These are phyloP conservation scores for Astragalus membranaceus DNA, from an alignment of 306 rosid species.

Conservation along the genomic window DNA sequence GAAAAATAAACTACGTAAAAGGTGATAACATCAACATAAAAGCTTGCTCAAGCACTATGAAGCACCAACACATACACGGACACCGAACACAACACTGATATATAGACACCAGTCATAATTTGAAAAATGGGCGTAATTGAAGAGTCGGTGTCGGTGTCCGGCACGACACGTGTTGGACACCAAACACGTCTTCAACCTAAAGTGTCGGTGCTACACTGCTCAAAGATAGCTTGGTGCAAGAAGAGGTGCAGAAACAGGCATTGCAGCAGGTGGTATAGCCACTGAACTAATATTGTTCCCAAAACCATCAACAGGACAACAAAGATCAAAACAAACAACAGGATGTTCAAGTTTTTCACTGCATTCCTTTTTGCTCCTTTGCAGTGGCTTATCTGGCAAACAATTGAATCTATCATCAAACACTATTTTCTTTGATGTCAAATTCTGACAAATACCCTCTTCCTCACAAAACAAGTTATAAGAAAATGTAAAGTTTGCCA, in stretches of 20 bases:
- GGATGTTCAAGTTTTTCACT: slow-evolving; percentile 40
- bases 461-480: slow-evolving; percentile 82
- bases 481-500: slow-evolving; percentile 66
- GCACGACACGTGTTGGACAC: no score
- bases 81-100: no score
- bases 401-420: slow-evolving; percentile 66
- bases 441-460: slow-evolving; percentile 59
- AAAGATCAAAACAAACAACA: slow-evolving; percentile 23
- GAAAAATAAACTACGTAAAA: slow-evolving; percentile 12
- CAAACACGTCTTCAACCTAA: no score
- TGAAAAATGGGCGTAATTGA: no score
- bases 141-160: no score
- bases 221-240: slow-evolving; percentile 46
- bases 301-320: slow-evolving; percentile 22
- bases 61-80: no score
- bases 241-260: slow-evolving; percentile 48
- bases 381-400: slow-evolving; percentile 56
- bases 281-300: slow-evolving; percentile 25
- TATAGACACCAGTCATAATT: no score
- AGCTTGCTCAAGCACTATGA: no score
- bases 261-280: slow-evolving; percentile 41
- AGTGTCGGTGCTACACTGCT: no score
- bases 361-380: slow-evolving; percentile 62
- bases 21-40: slow-evolving; percentile 14
- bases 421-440: slow-evolving; percentile 38